Conservation (phyloP, 2,329 filamentous ascomycete species). For the Aureobasidium subglaciale region DNA sequence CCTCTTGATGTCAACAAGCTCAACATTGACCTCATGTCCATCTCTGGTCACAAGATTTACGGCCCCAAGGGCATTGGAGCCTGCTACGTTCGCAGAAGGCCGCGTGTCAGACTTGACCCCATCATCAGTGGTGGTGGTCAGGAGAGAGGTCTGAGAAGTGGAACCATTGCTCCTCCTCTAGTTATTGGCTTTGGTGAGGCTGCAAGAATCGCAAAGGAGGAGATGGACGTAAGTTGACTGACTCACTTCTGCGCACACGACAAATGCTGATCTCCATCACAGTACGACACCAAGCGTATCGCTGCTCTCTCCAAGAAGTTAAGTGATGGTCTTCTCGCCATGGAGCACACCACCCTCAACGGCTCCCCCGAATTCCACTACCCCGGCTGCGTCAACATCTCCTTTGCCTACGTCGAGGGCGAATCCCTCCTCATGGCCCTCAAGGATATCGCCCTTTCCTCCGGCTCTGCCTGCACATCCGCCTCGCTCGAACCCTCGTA, state of each 20-base stretch:
- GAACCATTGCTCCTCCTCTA: conserved; percentile 82
- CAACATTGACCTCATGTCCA: conserved; percentile 98
- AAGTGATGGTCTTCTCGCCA: conserved; percentile 69
- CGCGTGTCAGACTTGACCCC: conserved; percentile 87
- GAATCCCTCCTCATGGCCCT: conserved; percentile 97
- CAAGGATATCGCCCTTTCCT: conserved; percentile 95
- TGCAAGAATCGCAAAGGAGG: conserved; percentile 81
- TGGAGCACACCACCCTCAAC: conserved; percentile 91
- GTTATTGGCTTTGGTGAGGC: conserved; percentile 93
- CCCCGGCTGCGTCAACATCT: conserved; percentile 95
- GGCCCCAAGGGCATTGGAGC: conserved; percentile 95
- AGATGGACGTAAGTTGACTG: conserved; percentile 66
- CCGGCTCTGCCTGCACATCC: conserved; percentile 93
- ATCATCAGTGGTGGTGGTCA: conserved; percentile 96
- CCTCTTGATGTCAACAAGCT: conserved; percentile 93
- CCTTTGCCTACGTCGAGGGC: conserved; percentile 96
- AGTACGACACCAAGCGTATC: conserved; percentile 92
- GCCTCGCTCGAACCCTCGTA: conserved; percentile 95
- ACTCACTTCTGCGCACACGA: neutral
- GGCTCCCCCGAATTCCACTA: conserved; percentile 80
- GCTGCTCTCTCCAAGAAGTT: conserved; percentile 75
- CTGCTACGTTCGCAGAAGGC: conserved; percentile 88
- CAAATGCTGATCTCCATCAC: conserved; percentile 17
- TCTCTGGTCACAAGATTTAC: conserved; percentile 97
- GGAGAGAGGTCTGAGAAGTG: conserved; percentile 88